Percentiles rank a stretch among this genome's conserved stretches.
phyloP scores from a whole-genome alignment of 257 asterid genomes.

The Gardenia jasminoides region DNA sequence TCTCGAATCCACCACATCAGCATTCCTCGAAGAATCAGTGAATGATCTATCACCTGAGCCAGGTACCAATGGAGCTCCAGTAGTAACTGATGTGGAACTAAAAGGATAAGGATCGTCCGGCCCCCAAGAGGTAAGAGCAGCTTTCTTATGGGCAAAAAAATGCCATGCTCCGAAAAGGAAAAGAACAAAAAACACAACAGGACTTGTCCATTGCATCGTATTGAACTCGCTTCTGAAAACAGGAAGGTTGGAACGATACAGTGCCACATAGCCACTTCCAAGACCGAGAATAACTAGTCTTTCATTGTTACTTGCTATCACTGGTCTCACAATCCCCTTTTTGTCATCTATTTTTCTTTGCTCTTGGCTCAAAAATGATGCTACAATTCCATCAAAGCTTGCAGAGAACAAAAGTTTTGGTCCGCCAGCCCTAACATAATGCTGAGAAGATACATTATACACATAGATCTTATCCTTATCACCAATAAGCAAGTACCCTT shows the following conservation, averaged over 20 bases:
- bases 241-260: slow-evolving; percentile 82
- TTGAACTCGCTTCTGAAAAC: slow-evolving; percentile 73
- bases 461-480: slow-evolving; percentile 59
- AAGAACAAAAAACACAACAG: slow-evolving; percentile 72
- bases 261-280: slow-evolving; percentile 70
- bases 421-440: slow-evolving; percentile 74
- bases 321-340: slow-evolving; percentile 36
- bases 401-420: slow-evolving; percentile 67
- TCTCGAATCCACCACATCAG: slow-evolving; percentile 66
- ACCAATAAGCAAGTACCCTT: slow-evolving; percentile 73
- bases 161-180: slow-evolving; percentile 91
- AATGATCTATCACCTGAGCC: slow-evolving; percentile 48
- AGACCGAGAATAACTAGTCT: slow-evolving; percentile 66
- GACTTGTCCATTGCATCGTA: slow-evolving; percentile 81
- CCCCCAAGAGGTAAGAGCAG: slow-evolving; percentile 91
- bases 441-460: slow-evolving; percentile 81
- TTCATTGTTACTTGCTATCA: slow-evolving; percentile 69
- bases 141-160: slow-evolving; percentile 89
- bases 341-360: slow-evolving; percentile 26
- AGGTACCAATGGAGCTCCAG: slow-evolving; percentile 52
- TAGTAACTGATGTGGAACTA: slow-evolving; percentile 39
- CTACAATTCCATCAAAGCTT: slow-evolving; percentile 53
- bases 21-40: slow-evolving; percentile 59
- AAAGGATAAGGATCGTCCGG: slow-evolving; percentile 82
- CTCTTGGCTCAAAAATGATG: slow-evolving; percentile 56